Evolutionary conservation across 768 basidiomycete genomes (phyloP).

Genomic region (Lactifluus pinguis): DNA sequence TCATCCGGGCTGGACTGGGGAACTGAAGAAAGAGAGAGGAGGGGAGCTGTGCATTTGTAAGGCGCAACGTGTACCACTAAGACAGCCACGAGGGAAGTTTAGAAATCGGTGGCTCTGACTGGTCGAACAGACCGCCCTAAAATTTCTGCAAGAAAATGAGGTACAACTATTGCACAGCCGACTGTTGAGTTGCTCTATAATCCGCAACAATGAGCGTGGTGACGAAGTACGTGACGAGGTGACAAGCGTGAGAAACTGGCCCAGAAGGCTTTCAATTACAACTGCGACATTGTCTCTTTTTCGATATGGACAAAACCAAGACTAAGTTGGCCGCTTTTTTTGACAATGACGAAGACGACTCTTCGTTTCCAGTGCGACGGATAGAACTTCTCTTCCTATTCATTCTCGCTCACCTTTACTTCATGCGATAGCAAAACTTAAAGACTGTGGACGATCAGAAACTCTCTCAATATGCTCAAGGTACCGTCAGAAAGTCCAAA

Average conservation of each 20-base stretch:
- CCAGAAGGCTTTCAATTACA: not conserved
- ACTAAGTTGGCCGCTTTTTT: constrained; percentile 70
- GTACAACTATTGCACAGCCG: too few relatives aligned
- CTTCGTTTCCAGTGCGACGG: constrained; percentile 88
- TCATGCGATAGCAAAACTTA: constrained; percentile 49
- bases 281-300: not conserved
- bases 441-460: constrained; percentile 77
- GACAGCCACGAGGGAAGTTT: too few relatives aligned
- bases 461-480: constrained; percentile 75
- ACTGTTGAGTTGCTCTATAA: too few relatives aligned
- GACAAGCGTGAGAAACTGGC: not conserved
- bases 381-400: constrained; percentile 49
- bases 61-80: too few relatives aligned
- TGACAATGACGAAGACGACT: constrained; percentile 75
- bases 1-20: too few relatives aligned
- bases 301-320: constrained; percentile 58
- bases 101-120: too few relatives aligned
- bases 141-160: too few relatives aligned
- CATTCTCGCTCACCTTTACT: constrained; percentile 52
- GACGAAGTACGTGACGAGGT: not conserved
- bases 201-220: too few relatives aligned
- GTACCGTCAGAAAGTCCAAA: constrained; percentile 81
- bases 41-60: too few relatives aligned
- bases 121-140: too few relatives aligned
- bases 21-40: too few relatives aligned